phyloP scores from a whole-genome alignment of 2,329 filamentous ascomycete genomes.

The Verticillium nubilum region DNA sequence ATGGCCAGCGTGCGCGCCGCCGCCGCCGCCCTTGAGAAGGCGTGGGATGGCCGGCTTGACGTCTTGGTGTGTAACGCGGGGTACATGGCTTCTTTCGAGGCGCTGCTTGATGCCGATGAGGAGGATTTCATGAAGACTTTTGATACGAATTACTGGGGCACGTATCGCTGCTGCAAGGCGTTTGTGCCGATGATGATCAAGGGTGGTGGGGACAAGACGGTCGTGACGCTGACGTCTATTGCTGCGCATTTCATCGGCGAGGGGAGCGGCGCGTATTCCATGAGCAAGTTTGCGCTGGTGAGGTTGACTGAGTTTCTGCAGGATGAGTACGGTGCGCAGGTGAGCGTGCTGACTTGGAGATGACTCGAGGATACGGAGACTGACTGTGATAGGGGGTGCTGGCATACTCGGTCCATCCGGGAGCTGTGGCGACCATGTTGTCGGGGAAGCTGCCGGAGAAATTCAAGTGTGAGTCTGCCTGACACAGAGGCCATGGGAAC shows the following conservation, averaged over 20 bases:
- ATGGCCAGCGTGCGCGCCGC: constrained; percentile 24
- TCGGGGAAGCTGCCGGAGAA: constrained; percentile 9
- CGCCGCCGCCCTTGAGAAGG: constrained; percentile 13
- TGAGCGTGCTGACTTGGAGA: background rate
- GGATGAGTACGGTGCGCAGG: constrained; percentile 31
- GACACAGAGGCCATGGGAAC: background rate
- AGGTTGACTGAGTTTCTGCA: constrained; percentile 43
- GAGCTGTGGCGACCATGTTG: constrained; percentile 28
- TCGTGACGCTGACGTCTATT: constrained; percentile 42
- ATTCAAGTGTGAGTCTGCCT: constrained; percentile 3
- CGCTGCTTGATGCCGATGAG: constrained; percentile 26
- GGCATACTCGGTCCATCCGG: constrained; percentile 33
- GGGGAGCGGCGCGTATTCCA: constrained; percentile 37
- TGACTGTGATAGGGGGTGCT: constrained; percentile 27
- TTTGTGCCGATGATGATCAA: constrained; percentile 40
- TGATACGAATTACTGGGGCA: constrained; percentile 46
- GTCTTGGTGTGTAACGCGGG: constrained; percentile 39
- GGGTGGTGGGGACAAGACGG: constrained; percentile 23
- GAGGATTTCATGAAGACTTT: constrained; percentile 40
- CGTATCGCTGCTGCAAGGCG: constrained; percentile 35
- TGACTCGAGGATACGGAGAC: background rate
- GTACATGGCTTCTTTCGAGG: constrained; percentile 26
- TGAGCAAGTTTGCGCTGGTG: constrained; percentile 41
- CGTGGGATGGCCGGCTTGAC: constrained; percentile 28
- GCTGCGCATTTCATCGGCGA: constrained; percentile 29